Conservation (phyloP, 2,329 filamentous ascomycete genomes). For the Aspergillus luchuensis region DNA sequence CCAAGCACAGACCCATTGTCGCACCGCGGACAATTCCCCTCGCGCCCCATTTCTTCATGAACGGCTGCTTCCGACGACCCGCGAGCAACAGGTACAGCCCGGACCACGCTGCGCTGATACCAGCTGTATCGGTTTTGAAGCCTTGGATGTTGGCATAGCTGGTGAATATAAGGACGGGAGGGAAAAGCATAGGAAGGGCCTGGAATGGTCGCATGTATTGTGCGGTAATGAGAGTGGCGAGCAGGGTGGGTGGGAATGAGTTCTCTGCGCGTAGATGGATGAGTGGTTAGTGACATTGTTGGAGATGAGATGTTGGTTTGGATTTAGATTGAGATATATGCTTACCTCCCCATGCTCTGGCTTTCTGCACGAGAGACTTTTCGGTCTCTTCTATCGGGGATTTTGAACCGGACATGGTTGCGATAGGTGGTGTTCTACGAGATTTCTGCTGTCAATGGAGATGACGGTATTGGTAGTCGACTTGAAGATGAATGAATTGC, state of each 20-base stretch:
- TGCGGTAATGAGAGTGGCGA: conserved; percentile 67
- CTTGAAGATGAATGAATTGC: no score
- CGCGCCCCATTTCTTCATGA: conserved; percentile 49
- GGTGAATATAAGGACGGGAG: conserved; percentile 65
- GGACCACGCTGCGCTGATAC: conserved; percentile 66
- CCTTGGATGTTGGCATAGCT: conserved; percentile 66
- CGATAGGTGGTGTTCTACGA: background rate
- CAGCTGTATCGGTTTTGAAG: conserved; percentile 65
- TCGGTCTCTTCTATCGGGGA: conserved; percentile 39
- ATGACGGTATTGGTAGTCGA: no score
- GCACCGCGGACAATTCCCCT: conserved; percentile 48
- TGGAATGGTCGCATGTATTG: conserved; percentile 69
- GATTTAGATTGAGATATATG: background rate
- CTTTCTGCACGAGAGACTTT: conserved; percentile 41
- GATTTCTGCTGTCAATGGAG: no score
- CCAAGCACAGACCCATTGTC: conserved; percentile 50
- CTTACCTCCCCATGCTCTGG: conserved; percentile 48
- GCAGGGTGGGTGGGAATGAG: conserved; percentile 64
- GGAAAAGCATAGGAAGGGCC: conserved; percentile 66
- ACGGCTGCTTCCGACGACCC: conserved; percentile 54
- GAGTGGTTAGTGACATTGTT: background rate
- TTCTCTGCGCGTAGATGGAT: conserved; percentile 51
- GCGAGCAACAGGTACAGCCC: conserved; percentile 67
- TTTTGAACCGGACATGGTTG: conserved; percentile 31
- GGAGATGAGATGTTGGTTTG: background rate